A percentile compares a stretch with the other conserved stretches of the same genome.
phyloP scores from a whole-genome alignment of 1,284 basidiomycete genomes.

The Pisolithus thermaeus region DNA sequence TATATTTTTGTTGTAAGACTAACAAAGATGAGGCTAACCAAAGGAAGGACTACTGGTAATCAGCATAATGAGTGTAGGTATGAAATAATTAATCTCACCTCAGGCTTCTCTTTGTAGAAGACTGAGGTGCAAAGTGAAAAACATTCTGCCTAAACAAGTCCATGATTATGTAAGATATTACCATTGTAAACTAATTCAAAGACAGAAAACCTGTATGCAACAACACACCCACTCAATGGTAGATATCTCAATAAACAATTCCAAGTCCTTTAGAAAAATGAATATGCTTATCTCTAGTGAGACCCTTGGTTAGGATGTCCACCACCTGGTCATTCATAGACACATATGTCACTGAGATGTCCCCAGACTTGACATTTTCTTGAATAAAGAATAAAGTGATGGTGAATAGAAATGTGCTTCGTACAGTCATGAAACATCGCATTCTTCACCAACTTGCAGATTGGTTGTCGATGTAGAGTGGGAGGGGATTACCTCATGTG shows the following conservation, averaged over 20 bases:
- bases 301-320: background rate
- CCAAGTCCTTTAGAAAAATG: conserved; percentile 1
- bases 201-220: no score
- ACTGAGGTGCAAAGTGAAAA: no score
- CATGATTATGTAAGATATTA: no score
- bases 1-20: no score
- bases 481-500: background rate
- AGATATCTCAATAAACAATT: background rate
- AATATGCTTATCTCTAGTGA: background rate
- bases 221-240: background rate
- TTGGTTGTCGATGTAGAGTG: conserved; percentile 26
- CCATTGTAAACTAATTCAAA: no score
- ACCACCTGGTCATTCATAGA: background rate
- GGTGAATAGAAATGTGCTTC: conserved; percentile 31
- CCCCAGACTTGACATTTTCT: conserved; percentile 16
- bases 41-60: no score
- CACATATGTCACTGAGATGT: background rate
- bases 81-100: no score
- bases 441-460: conserved; percentile 23
- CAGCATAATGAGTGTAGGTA: no score
- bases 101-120: no score
- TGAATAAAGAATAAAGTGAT: conserved; percentile 29
- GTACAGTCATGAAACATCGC: conserved; percentile 15
- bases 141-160: no score
- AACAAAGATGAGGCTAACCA: no score